Evolutionary conservation across 371 early-diverging fungal species (phyloP), one percentile per base, ranked within the genome.

Genomic region (Mucor sp.): DNA sequence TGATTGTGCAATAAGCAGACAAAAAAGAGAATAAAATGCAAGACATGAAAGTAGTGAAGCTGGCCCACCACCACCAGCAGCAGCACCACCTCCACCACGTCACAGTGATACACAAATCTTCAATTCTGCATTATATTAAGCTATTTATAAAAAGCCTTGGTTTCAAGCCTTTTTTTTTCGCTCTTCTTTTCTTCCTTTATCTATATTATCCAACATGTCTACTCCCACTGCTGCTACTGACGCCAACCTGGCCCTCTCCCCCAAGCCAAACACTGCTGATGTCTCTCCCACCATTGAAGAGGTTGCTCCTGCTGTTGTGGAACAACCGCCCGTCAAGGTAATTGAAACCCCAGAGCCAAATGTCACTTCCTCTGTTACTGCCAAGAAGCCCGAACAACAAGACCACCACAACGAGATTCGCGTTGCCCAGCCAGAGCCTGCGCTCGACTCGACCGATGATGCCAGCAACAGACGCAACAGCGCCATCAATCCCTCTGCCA

Each of bases 401-500:
- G n/a, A 53, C 12, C 27, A 15, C 23, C 53, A 53, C 1, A 27
- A 14, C 12, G 53, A 53, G 53, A 53, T 53, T 2, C 53, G 27
- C 15, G 53, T 53, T 27, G 53, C 15, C 15, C 53, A 53, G 27
- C 27, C 25, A 0, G 53, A 53, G 15, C 53, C 53, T 27, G 23
- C 21, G 4, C 0, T 5, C 3, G 7, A 8, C 48, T 21, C 32
- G 4, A 14, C 47, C 2, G 21, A 53, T 3, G 27, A 21, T 25
- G 25, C 27, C 25, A 39, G 23, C 14, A 7, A 28, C n/a, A 41
- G 21, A 21, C 17, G 39, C 6, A 33, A 39, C 27, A 64, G 32
- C 4, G 6, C 37, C 15, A 32, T 43, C 23, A 56, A 23, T 25
- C 57, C 67, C 28, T 33, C 70, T 35, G 64, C 69, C 14, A 57